Evolutionary conservation across 805 yeast genomes (phyloP).

Genomic region (Candida taoyuanica): DNA sequence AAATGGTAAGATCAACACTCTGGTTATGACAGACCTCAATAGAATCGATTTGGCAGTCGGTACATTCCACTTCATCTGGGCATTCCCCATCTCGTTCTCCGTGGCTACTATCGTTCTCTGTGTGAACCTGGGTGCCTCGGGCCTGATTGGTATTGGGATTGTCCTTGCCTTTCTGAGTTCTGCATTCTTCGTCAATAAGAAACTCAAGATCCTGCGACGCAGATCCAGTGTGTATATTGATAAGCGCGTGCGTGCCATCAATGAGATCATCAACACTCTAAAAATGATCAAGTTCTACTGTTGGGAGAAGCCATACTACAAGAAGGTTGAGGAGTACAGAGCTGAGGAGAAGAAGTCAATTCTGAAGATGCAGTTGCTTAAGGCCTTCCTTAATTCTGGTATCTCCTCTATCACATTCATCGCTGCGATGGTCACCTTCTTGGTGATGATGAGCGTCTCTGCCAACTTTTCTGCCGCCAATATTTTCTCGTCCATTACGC

Average conservation of each 20-base stretch:
- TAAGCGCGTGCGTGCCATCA: slow-evolving; percentile 65
- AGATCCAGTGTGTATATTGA: slow-evolving; percentile 67
- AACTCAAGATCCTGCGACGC: slow-evolving; percentile 50
- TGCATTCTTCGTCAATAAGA: slow-evolving; percentile 44
- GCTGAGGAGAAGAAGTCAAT: slow-evolving; percentile 56
- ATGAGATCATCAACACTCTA: slow-evolving; percentile 74
- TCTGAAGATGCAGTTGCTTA: slow-evolving; percentile 56
- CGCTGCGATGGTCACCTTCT: slow-evolving; percentile 69
- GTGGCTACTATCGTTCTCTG: slow-evolving; percentile 62
- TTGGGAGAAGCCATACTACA: slow-evolving; percentile 81
- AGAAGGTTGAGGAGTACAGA: slow-evolving; percentile 52
- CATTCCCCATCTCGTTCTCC: slow-evolving; percentile 60
- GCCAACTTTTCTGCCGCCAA: slow-evolving; percentile 47
- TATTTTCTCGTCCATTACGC: slow-evolving; percentile 65
- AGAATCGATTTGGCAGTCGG: slow-evolving; percentile 75
- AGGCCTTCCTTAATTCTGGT: slow-evolving; percentile 60
- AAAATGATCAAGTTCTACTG: slow-evolving; percentile 84
- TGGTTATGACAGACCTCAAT: slow-evolving; percentile 77
- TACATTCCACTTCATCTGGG: slow-evolving; percentile 58
- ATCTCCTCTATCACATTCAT: slow-evolving; percentile 48
- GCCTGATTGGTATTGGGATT: slow-evolving; percentile 66
- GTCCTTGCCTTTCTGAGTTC: slow-evolving; percentile 35
- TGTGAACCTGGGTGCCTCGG: slow-evolving; percentile 65
- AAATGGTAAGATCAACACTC: slow-evolving; percentile 65
- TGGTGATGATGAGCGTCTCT: slow-evolving; percentile 46